Base-by-base conservation (phyloP, 2,329 filamentous ascomycete species). In the Hymenoscyphus occultus region DNA sequence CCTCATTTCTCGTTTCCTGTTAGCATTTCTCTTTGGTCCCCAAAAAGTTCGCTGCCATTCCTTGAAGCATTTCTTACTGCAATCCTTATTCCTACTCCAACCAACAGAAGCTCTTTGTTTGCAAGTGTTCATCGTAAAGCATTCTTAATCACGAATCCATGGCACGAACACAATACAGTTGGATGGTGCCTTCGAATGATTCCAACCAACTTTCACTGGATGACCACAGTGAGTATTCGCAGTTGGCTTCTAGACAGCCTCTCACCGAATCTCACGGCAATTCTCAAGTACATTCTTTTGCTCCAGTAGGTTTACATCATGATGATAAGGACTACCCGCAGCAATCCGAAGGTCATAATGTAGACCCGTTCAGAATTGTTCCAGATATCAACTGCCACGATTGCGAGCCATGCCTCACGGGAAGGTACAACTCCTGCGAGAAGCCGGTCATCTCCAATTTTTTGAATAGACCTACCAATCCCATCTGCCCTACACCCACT, bases 1-100 rank as follows among this genome's bases (percentile, higher is more conserved):
- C 66, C 72, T 67, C 73, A 75, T 75, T 75, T 72, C 74, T 70
- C 69, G 66, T 64, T 66, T 69, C 59, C 65, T 69, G 67, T 70
- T 71, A 66, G 67, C 72, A 74, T 74, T 74, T 72, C 65, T 70
- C 65, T 65, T 60, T 68, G 67, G 65, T 64, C 60, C 42, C 59
- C 64, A 61, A 64, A 65, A 65, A 64, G 60, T 63, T 62, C 62
- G 59, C 66, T 71, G 64, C 68, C 73, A 75, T 75, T 75, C 73
- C 72, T 73, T 66, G 63, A 69, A 71, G 70, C 72, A 74, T 74
- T 73, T 74, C 65, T 74, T 68, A 70, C 63, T 64, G 48, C 72
- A 74, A 73, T 72, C 71, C 70, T 71, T 71, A 72, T 69, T 69
- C 70, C 68, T 70, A 65, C 42, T 28, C 66, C 69, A 62, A 67